These are phyloP conservation scores for Cornus controversa DNA, from an alignment of 148 eudicot genomes.

Conservation along the genomic window DNA sequence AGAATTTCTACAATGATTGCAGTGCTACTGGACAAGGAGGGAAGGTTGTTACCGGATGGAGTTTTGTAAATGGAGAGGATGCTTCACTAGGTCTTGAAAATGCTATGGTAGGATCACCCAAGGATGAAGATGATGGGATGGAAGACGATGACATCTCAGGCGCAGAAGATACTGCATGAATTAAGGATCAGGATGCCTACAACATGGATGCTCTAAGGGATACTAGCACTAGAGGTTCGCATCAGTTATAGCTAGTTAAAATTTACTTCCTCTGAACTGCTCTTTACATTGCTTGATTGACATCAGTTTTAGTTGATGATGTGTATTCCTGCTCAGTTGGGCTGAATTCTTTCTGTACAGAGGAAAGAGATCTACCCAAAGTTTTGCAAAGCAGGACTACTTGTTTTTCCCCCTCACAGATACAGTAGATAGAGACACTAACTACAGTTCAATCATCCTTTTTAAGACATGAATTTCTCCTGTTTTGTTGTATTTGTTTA, in stretches of 20 bases:
- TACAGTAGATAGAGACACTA: background rate
- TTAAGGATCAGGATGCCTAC: background rate
- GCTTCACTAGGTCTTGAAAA: background rate
- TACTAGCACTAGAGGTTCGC: background rate
- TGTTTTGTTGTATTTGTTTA: background rate
- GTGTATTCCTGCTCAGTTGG: background rate
- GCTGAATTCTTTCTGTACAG: slow-evolving; percentile 1
- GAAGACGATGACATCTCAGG: slow-evolving; percentile 6
- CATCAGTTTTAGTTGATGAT: background rate
- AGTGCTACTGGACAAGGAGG: background rate
- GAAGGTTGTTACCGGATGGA: background rate
- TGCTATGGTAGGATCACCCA: slow-evolving; percentile 4
- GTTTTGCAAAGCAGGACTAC: background rate
- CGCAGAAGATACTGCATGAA: slow-evolving; percentile 5
- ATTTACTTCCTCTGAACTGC: background rate
- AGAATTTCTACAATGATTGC: background rate
- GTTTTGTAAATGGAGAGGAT: background rate
- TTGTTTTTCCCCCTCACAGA: background rate
- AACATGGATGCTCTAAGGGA: background rate
- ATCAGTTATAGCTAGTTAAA: background rate
- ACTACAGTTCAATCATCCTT: background rate
- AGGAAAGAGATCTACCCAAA: slow-evolving; percentile 6
- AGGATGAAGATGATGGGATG: slow-evolving; percentile 9
- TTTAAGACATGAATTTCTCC: background rate
- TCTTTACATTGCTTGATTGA: background rate